Evolutionary conservation across 164 flowering plant genomes (phyloP), one percentile per base, ranked within the genome.

Genomic region (Tetrastigma voinierianum): DNA sequence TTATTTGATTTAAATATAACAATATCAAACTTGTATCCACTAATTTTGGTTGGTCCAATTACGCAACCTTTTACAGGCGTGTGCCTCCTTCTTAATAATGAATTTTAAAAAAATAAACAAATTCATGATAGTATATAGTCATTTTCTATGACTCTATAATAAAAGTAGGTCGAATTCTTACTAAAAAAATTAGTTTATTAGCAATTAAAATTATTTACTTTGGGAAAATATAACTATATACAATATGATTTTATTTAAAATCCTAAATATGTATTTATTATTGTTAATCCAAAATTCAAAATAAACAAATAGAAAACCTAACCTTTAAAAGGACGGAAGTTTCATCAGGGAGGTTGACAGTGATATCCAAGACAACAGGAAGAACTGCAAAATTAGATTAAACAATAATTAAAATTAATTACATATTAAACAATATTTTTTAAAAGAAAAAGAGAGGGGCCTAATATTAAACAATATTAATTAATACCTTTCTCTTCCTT

Each of bases 401-500:
- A 46, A 74, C 19, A 9, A 5, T 13, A 23, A 58, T n/a, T 19
- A 16, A 12, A 46, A 12, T 17, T 46, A 19, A 46, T 23, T 45
- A 25, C 12, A 24, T 2, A 1, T 24, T 19, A 10, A 63, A 7
- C 1, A 18, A 40, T 17, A 1, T 43, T 23, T 10, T n/a, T n/a
- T n/a, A n/a, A n/a, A 16, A 57, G 11, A 5, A 51, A 43, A 46
- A 14, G 51, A 43, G 45, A 12, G 2, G 51, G 18, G 62, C 10
- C 10, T 47, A 44, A 6, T n/a, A n/a, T n/a, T n/a, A n/a, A n/a
- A n/a, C n/a, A n/a, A n/a, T n/a, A 43, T 24, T 15, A 44, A 21
- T 16, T 15, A 8, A 10, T 83, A 92, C 97, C 90, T 79, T 92
- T 92, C 73, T 95, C 97, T 79, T 95, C 99, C 67, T 95, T 92